A percentile compares a stretch with the other conserved stretches of the same genome.
These are phyloP conservation scores for Filosporella fistucella DNA, from an alignment of 495 filamentous ascomycete genomes.

Conservation along the genomic window DNA sequence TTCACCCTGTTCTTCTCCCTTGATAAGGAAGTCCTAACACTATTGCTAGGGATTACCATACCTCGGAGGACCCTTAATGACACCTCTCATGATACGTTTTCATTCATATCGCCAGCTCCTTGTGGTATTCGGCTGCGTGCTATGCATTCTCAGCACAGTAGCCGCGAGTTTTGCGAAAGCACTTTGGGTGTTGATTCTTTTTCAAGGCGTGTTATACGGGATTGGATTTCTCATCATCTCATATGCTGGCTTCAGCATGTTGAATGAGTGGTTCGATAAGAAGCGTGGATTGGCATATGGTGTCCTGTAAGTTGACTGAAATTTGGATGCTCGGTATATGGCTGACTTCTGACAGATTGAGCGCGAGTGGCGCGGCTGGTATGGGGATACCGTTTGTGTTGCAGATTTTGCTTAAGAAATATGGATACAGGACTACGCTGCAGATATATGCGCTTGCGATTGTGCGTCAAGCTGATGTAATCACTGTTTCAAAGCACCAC, in stretches of 20 bases:
- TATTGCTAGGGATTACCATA: constrained; percentile 2
- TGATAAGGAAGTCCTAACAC: not conserved
- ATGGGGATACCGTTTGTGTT: constrained; percentile 44
- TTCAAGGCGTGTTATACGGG: constrained; percentile 49
- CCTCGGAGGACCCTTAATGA: constrained; percentile 21
- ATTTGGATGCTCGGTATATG: not conserved
- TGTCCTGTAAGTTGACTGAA: constrained; percentile 42
- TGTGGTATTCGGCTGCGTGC: not conserved
- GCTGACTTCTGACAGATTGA: constrained; percentile 2
- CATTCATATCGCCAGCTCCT: constrained; percentile 2
- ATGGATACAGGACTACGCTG: constrained; percentile 31
- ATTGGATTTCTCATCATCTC: constrained; percentile 44
- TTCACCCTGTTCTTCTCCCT: not conserved
- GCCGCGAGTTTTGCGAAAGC: constrained; percentile 41
- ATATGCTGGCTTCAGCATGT: constrained; percentile 40
- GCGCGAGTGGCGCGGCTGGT: constrained; percentile 27
- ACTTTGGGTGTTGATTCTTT: constrained; percentile 39
- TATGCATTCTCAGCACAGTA: constrained; percentile 27
- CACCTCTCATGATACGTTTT: constrained; percentile 19
- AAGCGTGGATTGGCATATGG: constrained; percentile 52
- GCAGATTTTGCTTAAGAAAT: constrained; percentile 40
- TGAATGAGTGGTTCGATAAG: constrained; percentile 54
- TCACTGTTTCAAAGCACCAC: not conserved
- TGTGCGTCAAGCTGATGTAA: no score
- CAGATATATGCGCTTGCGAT: constrained; percentile 28